These are phyloP conservation scores for Sanghuangporus sanghuang DNA, from an alignment of 1,284 basidiomycete genomes.

Conservation along the genomic window DNA sequence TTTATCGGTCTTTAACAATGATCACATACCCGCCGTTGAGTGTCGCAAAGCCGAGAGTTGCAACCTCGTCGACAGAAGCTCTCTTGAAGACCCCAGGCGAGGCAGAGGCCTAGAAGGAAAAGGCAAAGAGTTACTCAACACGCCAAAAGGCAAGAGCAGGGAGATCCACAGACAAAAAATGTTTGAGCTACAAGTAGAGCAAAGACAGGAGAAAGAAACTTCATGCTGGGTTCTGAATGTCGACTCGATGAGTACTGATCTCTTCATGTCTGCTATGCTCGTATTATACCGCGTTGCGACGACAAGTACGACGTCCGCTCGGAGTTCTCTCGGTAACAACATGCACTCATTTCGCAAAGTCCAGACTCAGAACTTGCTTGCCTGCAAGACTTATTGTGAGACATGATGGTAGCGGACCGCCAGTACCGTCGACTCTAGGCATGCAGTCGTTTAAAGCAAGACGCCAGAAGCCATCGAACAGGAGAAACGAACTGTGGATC, in stretches of 20 bases:
- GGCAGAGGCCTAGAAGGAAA: background rate
- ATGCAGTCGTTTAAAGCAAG: background rate
- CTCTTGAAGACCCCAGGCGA: conserved; percentile 27
- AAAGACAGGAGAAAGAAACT: background rate
- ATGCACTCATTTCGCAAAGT: background rate
- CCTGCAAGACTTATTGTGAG: background rate
- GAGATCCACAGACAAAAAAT: background rate
- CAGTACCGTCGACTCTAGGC: background rate
- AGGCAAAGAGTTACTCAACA: background rate
- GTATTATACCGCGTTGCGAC: background rate
- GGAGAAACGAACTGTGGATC: background rate
- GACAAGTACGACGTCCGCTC: background rate
- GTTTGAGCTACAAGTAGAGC: background rate
- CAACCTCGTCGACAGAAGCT: conserved; percentile 32
- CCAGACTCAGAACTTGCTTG: background rate
- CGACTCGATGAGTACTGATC: background rate
- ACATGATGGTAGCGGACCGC: background rate
- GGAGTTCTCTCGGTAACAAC: background rate
- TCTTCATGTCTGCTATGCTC: background rate
- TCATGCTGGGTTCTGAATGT: background rate
- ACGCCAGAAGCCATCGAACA: background rate
- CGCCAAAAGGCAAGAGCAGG: background rate
- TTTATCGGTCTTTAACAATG: background rate
- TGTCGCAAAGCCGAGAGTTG: conserved; percentile 37
- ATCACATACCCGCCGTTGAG: conserved; percentile 35